Conservation (phyloP, 2,329 filamentous ascomycete species). For the Sporothrix pseudoabietina region DNA sequence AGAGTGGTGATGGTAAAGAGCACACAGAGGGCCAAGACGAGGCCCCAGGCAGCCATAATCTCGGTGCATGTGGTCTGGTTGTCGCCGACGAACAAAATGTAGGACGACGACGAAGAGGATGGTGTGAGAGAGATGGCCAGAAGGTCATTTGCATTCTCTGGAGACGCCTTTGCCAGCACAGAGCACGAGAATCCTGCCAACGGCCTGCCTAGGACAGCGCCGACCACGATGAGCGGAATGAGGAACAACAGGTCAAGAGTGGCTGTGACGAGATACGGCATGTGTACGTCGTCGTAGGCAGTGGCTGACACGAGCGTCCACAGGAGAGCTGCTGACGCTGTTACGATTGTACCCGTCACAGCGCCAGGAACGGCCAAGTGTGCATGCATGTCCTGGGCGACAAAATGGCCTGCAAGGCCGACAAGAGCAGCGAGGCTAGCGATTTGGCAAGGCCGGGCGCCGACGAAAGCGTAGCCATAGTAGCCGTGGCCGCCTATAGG, state of each 20-base stretch:
- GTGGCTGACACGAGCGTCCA: conserved; percentile 67
- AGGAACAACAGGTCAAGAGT: conserved; percentile 69
- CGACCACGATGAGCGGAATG: conserved; percentile 75
- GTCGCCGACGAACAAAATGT: conserved; percentile 54
- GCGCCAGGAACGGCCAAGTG: conserved; percentile 69
- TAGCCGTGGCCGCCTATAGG: conserved; percentile 39
- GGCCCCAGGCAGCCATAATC: conserved; percentile 84
- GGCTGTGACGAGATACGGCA: conserved; percentile 73
- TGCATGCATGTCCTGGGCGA: conserved; percentile 70
- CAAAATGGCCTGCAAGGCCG: conserved; percentile 80
- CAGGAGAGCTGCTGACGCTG: conserved; percentile 79
- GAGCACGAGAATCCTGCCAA: conserved; percentile 77
- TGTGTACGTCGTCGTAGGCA: conserved; percentile 58
- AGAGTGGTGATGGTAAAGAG: conserved; percentile 67
- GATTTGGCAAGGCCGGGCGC: conserved; percentile 70
- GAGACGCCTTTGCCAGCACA: conserved; percentile 47
- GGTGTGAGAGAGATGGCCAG: conserved; percentile 41
- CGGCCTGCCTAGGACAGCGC: conserved; percentile 76
- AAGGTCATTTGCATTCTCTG: conserved; percentile 50
- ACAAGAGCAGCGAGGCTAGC: conserved; percentile 74
- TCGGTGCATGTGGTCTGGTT: conserved; percentile 72
- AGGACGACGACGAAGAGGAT: conserved; percentile 40
- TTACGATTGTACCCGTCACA: conserved; percentile 74
- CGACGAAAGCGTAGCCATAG: conserved; percentile 72
- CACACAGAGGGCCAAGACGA: conserved; percentile 76